Conservation (phyloP, 2,329 filamentous ascomycete species). For the Exophiala sideris region DNA sequence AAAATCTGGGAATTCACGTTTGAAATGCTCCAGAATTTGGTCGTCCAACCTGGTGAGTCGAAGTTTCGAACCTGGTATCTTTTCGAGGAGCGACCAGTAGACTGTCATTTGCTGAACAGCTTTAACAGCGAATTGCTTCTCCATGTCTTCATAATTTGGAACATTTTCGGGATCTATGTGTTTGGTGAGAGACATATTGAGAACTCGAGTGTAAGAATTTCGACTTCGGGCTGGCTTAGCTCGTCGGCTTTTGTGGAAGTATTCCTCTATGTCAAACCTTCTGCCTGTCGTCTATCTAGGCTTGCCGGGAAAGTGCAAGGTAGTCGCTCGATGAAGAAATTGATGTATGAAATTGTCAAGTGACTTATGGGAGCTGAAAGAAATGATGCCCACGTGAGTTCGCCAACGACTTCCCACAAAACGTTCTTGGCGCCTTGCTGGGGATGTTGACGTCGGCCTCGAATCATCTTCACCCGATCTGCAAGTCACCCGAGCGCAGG, state of each 20-base stretch:
- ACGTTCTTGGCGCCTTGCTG: no score
- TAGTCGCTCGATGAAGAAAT: no score
- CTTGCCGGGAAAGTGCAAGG: no score
- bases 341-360: no score
- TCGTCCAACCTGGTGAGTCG: conserved; percentile 92
- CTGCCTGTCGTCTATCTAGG: background rate
- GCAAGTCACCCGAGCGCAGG: no score
- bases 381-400: no score
- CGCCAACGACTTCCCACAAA: no score
- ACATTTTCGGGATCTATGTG: conserved; percentile 55
- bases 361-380: no score
- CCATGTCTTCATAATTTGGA: conserved; percentile 75
- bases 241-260: background rate
- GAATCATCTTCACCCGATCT: no score
- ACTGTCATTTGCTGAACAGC: conserved; percentile 94
- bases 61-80: conserved; percentile 80
- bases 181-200: conserved; percentile 19
- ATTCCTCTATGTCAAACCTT: background rate
- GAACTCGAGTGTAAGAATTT: background rate
- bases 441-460: no score
- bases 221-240: background rate
- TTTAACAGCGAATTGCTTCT: conserved; percentile 99
- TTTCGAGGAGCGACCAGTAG: conserved; percentile 94
- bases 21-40: conserved; percentile 88
- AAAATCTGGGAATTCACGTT: conserved; percentile 85